phyloP scores from a whole-genome alignment of 345 rosid species.

The Moringa oleifera region DNA sequence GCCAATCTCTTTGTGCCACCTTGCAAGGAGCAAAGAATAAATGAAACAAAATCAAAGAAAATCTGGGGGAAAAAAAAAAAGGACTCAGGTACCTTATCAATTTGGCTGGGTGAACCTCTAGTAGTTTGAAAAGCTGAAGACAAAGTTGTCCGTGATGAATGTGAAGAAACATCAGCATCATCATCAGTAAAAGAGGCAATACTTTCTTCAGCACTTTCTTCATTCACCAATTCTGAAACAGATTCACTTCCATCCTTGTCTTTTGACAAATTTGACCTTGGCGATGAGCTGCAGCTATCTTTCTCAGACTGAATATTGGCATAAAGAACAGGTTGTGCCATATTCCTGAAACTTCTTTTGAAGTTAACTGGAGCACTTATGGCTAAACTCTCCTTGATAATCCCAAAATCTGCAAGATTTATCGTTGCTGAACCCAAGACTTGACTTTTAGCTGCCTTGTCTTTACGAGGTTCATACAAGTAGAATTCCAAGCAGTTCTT shows the following conservation, averaged over 20 bases:
- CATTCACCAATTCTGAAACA: slow-evolving; percentile 33
- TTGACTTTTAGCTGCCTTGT: slow-evolving; percentile 71
- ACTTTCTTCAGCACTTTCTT: slow-evolving; percentile 51
- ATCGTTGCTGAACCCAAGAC: slow-evolving; percentile 71
- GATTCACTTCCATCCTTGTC: slow-evolving; percentile 59
- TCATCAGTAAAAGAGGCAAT: slow-evolving; percentile 70
- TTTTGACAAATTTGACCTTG: slow-evolving; percentile 30
- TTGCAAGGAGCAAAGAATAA: too few relatives aligned
- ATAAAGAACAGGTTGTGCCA: slow-evolving; percentile 66
- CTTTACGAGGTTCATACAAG: slow-evolving; percentile 86
- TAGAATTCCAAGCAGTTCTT: slow-evolving; percentile 68
- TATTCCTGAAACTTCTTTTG: slow-evolving; percentile 64
- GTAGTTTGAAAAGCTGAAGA: slow-evolving; percentile 14
- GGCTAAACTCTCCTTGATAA: slow-evolving; percentile 42
- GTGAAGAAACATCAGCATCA: slow-evolving; percentile 77
- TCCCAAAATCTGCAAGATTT: slow-evolving; percentile 72
- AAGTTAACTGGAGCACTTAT: slow-evolving; percentile 63
- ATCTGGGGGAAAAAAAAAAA: too few relatives aligned
- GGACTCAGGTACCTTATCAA: neutral
- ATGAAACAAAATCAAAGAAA: too few relatives aligned
- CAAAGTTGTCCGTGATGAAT: slow-evolving; percentile 55
- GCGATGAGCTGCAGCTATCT: slow-evolving; percentile 34
- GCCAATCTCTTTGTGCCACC: neutral
- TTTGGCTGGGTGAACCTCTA: neutral
- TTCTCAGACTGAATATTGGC: slow-evolving; percentile 58